A percentile compares a stretch with the other conserved stretches of the same genome.
Conservation (phyloP, 1,284 basidiomycete genomes). For the Moesziomyces aphidis region DNA sequence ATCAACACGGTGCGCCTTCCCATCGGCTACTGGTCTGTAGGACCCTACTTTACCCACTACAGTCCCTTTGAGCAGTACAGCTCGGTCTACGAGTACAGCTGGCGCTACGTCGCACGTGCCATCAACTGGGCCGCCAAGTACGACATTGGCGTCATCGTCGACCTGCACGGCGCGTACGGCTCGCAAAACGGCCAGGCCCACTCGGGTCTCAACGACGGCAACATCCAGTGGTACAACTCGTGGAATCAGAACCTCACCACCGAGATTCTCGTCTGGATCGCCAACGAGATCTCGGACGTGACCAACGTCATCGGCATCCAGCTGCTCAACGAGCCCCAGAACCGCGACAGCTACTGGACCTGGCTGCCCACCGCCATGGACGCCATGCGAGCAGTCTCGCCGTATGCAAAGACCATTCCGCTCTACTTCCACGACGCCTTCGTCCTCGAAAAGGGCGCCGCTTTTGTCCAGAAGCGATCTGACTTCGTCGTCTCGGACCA, state of each 20-base stretch:
- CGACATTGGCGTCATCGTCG: constrained; percentile 79
- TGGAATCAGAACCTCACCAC: constrained; percentile 75
- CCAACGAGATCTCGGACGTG: constrained; percentile 73
- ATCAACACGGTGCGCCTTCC: constrained; percentile 68
- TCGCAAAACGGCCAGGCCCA: constrained; percentile 76
- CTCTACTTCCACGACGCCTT: constrained; percentile 83
- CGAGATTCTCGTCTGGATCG: constrained; percentile 74
- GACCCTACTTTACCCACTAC: constrained; percentile 69
- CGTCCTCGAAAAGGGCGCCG: constrained; percentile 74
- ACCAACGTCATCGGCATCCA: constrained; percentile 81
- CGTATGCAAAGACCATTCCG: constrained; percentile 73
- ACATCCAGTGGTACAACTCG: constrained; percentile 72
- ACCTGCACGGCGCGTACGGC: constrained; percentile 79
- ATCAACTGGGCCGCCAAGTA: constrained; percentile 77
- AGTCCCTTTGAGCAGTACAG: constrained; percentile 75
- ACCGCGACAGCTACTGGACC: constrained; percentile 58
- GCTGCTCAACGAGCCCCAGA: constrained; percentile 78
- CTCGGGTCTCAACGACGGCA: constrained; percentile 78
- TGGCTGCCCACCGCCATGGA: constrained; percentile 70
- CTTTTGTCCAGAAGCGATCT: constrained; percentile 72
- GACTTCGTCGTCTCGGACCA: constrained; percentile 83
- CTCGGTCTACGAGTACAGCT: constrained; percentile 76
- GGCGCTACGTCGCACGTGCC: constrained; percentile 73
- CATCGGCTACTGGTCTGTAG: constrained; percentile 68
- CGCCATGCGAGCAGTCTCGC: constrained; percentile 72